Conservation (phyloP, 768 basidiomycete species). For the Suillus cothurnatus region DNA sequence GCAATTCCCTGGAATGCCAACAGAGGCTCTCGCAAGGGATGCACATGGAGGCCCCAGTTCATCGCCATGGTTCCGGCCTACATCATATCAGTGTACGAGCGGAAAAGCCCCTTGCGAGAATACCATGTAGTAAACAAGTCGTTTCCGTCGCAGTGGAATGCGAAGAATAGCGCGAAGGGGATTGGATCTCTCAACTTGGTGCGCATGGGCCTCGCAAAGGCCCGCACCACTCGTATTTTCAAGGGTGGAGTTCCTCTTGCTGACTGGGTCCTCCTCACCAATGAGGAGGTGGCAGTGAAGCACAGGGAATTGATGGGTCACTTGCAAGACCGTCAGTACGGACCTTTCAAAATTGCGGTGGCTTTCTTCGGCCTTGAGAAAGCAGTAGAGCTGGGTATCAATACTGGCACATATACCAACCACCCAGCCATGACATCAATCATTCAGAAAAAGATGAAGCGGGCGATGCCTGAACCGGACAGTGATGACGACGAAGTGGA, state of each 20-base stretch:
- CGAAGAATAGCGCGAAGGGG: background rate
- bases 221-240: background rate
- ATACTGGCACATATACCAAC: background rate
- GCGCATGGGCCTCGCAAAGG: background rate
- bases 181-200: background rate
- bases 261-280: background rate
- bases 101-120: background rate
- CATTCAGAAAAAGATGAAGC: too few species aligned
- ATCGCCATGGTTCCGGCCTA: background rate
- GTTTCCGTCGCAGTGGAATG: background rate
- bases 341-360: background rate
- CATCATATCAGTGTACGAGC: background rate
- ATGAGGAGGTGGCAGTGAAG: background rate
- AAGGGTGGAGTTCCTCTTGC: background rate
- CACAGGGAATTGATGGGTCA: background rate
- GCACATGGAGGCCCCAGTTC: background rate
- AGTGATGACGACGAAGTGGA: too few species aligned
- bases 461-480: too few species aligned
- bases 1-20: background rate
- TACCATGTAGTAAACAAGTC: background rate
- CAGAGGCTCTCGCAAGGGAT: background rate
- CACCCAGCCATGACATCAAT: background rate
- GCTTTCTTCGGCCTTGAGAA: background rate
- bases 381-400: background rate
- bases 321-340: background rate